phyloP scores from a whole-genome alignment of 371 early-diverging fungal genomes.

The Mortierella sp. region DNA sequence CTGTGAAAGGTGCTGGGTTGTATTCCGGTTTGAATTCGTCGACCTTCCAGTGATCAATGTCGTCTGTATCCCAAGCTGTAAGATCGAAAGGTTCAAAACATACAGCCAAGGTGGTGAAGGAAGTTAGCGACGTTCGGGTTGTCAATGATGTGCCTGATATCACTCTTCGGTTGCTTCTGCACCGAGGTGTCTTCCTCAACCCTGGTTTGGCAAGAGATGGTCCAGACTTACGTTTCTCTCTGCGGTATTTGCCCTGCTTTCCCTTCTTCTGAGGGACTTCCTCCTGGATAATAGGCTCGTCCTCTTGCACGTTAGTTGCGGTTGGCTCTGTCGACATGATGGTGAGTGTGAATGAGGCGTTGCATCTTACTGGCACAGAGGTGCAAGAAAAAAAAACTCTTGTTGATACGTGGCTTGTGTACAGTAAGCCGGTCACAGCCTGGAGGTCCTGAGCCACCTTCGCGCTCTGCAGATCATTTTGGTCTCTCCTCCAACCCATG shows the following conservation, averaged over 20 bases:
- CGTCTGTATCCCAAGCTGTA: conserved; percentile 92
- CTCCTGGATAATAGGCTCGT: conserved; percentile 12
- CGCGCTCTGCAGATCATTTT: no score
- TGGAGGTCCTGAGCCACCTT: no score
- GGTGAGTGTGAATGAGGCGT: background rate
- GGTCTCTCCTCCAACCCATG: no score
- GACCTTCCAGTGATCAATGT: conserved; percentile 96
- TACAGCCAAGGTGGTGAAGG: background rate
- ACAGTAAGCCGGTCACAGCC: no score
- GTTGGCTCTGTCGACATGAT: conserved; percentile 44
- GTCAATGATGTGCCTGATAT: no score
- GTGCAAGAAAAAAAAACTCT: no score
- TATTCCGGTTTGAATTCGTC: conserved; percentile 90
- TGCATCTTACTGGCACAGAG: no score
- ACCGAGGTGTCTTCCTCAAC: no score
- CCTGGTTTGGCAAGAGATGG: background rate
- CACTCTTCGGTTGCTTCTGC: no score
- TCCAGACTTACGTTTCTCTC: conserved; percentile 62
- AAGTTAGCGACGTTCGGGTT: no score
- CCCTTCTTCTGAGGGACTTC: conserved; percentile 54
- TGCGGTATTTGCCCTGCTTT: conserved; percentile 64
- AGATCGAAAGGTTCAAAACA: no score
- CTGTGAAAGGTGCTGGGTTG: conserved; percentile 85
- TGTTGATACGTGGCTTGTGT: no score
- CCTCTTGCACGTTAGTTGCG: conserved; percentile 18